Evolutionary conservation across 1,139 yeast genomes (phyloP).

Genomic region (Trichomonascaceae sp.): DNA sequence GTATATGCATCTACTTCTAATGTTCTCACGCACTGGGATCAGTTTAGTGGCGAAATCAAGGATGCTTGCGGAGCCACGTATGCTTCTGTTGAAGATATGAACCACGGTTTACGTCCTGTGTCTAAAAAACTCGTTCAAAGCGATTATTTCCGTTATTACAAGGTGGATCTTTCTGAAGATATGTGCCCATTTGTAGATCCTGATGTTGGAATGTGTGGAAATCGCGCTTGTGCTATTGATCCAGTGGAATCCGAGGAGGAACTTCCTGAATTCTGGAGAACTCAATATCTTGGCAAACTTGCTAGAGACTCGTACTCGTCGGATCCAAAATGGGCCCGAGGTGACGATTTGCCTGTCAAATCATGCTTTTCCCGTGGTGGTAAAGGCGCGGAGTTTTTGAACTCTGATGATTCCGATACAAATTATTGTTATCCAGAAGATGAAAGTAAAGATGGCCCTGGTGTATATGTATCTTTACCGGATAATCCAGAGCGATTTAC

Average conservation of each 20-base stretch:
- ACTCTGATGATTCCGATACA: conserved; percentile 14
- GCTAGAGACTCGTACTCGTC: conserved; percentile 41
- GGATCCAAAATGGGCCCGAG: conserved; percentile 22
- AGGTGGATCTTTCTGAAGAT: conserved; percentile 70
- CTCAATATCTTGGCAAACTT: conserved; percentile 63
- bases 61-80: conserved; percentile 50
- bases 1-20: not conserved
- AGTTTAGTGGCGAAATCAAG: conserved; percentile 18
- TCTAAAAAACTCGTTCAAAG: conserved; percentile 46
- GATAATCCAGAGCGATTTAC: conserved; percentile 96
- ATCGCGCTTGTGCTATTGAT: conserved; percentile 91
- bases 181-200: conserved; percentile 87
- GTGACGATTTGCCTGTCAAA: not conserved
- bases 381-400: conserved; percentile 4
- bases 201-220: conserved; percentile 79
- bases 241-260: conserved; percentile 49
- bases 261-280: conserved; percentile 67
- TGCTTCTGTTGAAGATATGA: conserved; percentile 47
- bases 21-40: not conserved
- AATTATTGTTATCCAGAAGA: conserved; percentile 62
- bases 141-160: conserved; percentile 68
- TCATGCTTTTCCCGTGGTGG: conserved; percentile 1
- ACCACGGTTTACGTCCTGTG: conserved; percentile 46
- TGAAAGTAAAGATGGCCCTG: conserved; percentile 36
- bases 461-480: conserved; percentile 79